Conservation (phyloP, 805 yeast genomes). For the Sugiyamaella americana region DNA sequence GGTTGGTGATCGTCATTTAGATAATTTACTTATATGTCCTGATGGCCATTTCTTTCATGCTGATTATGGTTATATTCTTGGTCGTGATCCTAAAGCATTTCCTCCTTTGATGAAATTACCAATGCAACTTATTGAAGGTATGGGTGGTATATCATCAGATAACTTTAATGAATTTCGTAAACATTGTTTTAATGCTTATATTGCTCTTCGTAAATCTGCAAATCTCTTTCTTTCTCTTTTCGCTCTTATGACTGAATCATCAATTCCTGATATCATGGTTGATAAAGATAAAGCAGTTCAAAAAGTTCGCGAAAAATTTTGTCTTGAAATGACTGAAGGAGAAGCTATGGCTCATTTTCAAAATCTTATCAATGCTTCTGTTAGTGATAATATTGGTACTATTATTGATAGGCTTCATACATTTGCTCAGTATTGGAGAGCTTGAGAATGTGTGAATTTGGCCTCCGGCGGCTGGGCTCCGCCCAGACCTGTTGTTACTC, state of each 20-base stretch:
- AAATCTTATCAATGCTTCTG: constrained; percentile 87
- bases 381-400: constrained; percentile 86
- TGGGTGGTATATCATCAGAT: constrained; percentile 87
- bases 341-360: constrained; percentile 95
- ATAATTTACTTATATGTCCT: constrained; percentile 72
- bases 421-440: constrained; percentile 96
- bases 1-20: constrained; percentile 96
- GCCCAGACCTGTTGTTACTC: no score
- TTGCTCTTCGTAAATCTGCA: constrained; percentile 82
- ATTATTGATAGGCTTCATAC: constrained; percentile 93
- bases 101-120: constrained; percentile 98
- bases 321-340: constrained; percentile 88
- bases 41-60: constrained; percentile 95
- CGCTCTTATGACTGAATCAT: constrained; percentile 86
- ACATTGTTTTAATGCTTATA: constrained; percentile 91
- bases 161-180: constrained; percentile 83
- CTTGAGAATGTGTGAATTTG: no score
- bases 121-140: constrained; percentile 93
- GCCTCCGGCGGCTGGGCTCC: no score
- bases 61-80: constrained; percentile 93
- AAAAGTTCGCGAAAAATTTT: constrained; percentile 90
- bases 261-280: constrained; percentile 75
- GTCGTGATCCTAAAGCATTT: constrained; percentile 96
- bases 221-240: constrained; percentile 84
- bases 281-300: constrained; percentile 84